These are phyloP conservation scores for Solanum ossicruentum DNA, from an alignment of 257 asterid species.

Conservation along the genomic window DNA sequence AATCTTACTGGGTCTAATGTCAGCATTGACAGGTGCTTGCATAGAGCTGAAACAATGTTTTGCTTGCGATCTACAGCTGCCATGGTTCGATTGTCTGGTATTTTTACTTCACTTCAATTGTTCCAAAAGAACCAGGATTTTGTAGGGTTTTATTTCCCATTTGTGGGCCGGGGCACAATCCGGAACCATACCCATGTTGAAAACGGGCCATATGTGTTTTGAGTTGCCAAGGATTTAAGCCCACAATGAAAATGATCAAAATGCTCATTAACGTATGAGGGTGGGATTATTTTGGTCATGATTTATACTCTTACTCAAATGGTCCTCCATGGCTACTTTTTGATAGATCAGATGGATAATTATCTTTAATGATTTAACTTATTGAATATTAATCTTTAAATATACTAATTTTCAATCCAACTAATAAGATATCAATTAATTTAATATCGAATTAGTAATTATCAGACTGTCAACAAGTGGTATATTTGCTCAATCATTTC, in stretches of 20 bases:
- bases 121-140: not conserved
- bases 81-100: slow-evolving; percentile 18
- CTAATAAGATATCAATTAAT: too few species aligned
- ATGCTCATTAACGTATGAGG: not conserved
- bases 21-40: slow-evolving; percentile 32
- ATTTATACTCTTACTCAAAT: not conserved
- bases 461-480: too few species aligned
- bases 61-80: slow-evolving; percentile 28
- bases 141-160: slow-evolving; percentile 8
- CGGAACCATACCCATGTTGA: not conserved
- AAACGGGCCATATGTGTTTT: not conserved
- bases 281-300: not conserved
- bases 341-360: too few species aligned
- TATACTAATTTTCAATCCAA: too few species aligned
- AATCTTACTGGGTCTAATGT: slow-evolving; percentile 39
- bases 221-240: not conserved
- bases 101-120: not conserved
- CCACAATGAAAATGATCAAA: not conserved
- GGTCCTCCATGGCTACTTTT: not conserved
- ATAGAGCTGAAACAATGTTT: slow-evolving; percentile 37
- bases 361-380: too few species aligned
- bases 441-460: too few species aligned
- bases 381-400: too few species aligned
- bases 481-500: too few species aligned
- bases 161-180: not conserved